Evolutionary conservation across 139 green algal species (phyloP).

Genomic region (Deuterostichococcus epilithicus): DNA sequence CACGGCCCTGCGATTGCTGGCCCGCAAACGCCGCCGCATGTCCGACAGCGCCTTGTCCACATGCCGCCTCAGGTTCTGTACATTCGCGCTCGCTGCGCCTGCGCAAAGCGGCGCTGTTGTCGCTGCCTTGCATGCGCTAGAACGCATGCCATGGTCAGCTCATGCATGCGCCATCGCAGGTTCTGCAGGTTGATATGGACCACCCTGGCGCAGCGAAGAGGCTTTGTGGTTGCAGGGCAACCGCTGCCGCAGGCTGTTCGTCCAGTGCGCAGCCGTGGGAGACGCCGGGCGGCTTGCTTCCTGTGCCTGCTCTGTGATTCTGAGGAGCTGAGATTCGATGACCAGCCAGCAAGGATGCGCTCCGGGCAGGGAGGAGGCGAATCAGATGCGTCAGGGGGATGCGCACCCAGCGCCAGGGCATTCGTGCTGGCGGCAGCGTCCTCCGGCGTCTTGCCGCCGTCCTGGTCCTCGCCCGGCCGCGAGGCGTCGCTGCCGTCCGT

Average conservation of each 20-base stretch:
- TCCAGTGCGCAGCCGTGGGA: too few species aligned
- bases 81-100: not conserved
- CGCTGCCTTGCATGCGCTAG: not conserved
- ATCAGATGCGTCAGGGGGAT: too few species aligned
- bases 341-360: too few species aligned
- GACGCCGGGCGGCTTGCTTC: too few species aligned
- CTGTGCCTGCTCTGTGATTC: too few species aligned
- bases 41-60: not conserved
- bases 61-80: not conserved
- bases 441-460: not conserved
- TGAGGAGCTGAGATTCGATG: too few species aligned
- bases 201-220: too few species aligned
- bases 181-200: too few species aligned
- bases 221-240: too few species aligned
- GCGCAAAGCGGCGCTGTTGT: not conserved
- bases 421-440: not conserved
- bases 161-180: not conserved
- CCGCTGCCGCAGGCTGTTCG: too few species aligned
- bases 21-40: not conserved
- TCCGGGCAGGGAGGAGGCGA: too few species aligned
- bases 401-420: not conserved
- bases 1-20: not conserved
- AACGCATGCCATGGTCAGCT: slow-evolving; percentile 4
- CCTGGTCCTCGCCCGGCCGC: too few species aligned
- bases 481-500: not conserved